Evolutionary conservation across 192 early-diverging fungal species (phyloP), one percentile per base, ranked within the genome.

Genomic region (Backusella westeae): DNA sequence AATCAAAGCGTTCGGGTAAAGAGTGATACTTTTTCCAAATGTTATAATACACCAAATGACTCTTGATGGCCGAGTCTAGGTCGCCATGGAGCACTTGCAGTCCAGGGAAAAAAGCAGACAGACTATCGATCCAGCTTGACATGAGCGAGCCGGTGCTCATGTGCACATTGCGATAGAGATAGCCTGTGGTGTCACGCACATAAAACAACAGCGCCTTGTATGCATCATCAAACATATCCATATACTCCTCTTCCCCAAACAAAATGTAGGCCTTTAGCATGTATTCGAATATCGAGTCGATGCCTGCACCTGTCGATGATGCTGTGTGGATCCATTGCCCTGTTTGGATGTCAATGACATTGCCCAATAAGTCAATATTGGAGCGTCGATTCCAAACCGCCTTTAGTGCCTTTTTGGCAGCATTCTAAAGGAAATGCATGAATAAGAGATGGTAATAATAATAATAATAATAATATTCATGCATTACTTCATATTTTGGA

Each of bases 201-300:
- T 94, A 83, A 46, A 81, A 78, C 44, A 90, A 46, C 21, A 99
- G 83, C 3, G 91, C 89, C 7, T 80, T 75, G 76, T 98, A 97
- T 7, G 94, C 85, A 19, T 84, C 78, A 29, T 92, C 88, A 80
- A 97, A 99, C 76, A 92, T 89, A 10, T 85, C 82, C 9, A 92
- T 77, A 72, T 96, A 97, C 42, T 91, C 86, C 0, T 82, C 69
- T 70, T 96, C 95, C 15, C 93, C 96, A 89, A 98, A 96, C 14
- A 96, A 87, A 3, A 97, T 83, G 75, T 96, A 92, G 8, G 92
- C 88, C 81, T 99, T 99, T 21, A 98, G 78, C 32, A 97, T 81
- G 75, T 99, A 99, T 84, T 97, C 96, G 79, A 92, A 97, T 41
- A 95, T 91, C 10, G 95, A 96, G 82, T 99, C 97, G 14, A 94